Base-by-base conservation (phyloP, 2,329 filamentous ascomycete genomes). In the Xylaria sp. region DNA sequence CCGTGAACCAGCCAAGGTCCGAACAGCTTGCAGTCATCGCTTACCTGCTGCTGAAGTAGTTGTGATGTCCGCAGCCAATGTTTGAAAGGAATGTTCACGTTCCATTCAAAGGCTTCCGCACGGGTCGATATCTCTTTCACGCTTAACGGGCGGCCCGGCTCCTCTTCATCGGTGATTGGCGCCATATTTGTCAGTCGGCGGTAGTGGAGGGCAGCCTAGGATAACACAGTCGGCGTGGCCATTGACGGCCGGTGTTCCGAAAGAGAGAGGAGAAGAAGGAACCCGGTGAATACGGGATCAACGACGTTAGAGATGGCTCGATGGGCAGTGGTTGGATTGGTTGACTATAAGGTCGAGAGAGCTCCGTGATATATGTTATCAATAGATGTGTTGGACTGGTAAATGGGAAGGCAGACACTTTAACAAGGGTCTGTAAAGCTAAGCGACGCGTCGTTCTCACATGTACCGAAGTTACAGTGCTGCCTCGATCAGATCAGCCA, bases 11-110 rank as follows among this genome's bases (percentile, higher is more conserved):
- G 18, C 23, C 12, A n/a, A 30, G 20, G 52, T 25, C 12, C 25
- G 20, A 20, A 34, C n/a, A 28, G 34, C 18, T 46, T 62, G 64
- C 46, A 28, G 25, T 10, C n/a, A 36, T 50, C 25, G 18, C 85
- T 59, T 74, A 97, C 94, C 87, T 97, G 92, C 80, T 93, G 91
- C 69, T 91, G 85, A 60, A 97, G 83, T 5, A 91, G 92, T 68
- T 92, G 89, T 6, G 93, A 93, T 2, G 94, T 92, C 41, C 93
- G 88, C 32, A 94, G 83, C 92, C 94, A 97, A 78, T 91, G 90
- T 72, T 90, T 91, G 65, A 98, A 85, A 2, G 91, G 87, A 60
- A 97, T 91, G 36, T 87, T 85, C 1, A 86, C 85, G 78, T 94
- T 93, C 82, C 94, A 98, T 65, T 91, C 89, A 78, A 96, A 97